Conservation (phyloP, 2,329 filamentous ascomycete genomes). For the Cercospora sp. region DNA sequence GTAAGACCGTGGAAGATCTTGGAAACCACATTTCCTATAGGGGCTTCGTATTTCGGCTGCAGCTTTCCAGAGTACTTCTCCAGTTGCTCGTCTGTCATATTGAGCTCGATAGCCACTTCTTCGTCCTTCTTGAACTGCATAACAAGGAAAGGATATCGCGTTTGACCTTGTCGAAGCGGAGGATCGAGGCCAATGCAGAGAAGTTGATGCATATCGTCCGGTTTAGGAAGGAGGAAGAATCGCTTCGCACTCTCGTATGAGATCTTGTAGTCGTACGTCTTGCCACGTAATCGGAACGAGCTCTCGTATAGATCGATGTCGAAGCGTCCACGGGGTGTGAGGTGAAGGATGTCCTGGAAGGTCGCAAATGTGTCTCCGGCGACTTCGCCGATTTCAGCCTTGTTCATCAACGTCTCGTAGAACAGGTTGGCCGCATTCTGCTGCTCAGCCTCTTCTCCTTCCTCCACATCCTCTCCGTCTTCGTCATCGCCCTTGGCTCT, state of each 20-base stretch:
- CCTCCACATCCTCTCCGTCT: slow-evolving; percentile 61
- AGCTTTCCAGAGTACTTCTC: slow-evolving; percentile 90
- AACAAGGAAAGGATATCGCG: slow-evolving; percentile 94
- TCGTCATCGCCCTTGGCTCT: slow-evolving; percentile 69
- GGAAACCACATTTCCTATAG: slow-evolving; percentile 88
- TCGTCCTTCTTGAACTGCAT: slow-evolving; percentile 99
- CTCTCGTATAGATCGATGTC: slow-evolving; percentile 99
- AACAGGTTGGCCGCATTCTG: slow-evolving; percentile 97
- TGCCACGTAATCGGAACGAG: slow-evolving; percentile 94
- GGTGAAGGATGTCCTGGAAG: slow-evolving; percentile 93
- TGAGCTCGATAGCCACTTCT: slow-evolving; percentile 92
- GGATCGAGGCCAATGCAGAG: slow-evolving; percentile 93
- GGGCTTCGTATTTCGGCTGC: slow-evolving; percentile 85
- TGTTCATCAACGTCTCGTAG: slow-evolving; percentile 96
- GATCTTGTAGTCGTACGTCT: slow-evolving; percentile 99
- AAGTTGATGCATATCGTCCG: slow-evolving; percentile 95
- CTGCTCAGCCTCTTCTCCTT: slow-evolving; percentile 64
- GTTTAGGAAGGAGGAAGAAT: slow-evolving; percentile 97
- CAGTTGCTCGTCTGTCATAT: slow-evolving; percentile 88
- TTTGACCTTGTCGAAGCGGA: slow-evolving; percentile 93
- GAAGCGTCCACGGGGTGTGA: slow-evolving; percentile 97
- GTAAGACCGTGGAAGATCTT: slow-evolving; percentile 94
- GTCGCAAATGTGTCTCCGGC: slow-evolving; percentile 98
- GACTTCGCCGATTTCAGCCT: slow-evolving; percentile 97
- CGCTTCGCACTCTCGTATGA: slow-evolving; percentile 98